These are phyloP conservation scores for Cardamine resedifolia DNA, from an alignment of 345 rosid species.

Conservation along the genomic window DNA sequence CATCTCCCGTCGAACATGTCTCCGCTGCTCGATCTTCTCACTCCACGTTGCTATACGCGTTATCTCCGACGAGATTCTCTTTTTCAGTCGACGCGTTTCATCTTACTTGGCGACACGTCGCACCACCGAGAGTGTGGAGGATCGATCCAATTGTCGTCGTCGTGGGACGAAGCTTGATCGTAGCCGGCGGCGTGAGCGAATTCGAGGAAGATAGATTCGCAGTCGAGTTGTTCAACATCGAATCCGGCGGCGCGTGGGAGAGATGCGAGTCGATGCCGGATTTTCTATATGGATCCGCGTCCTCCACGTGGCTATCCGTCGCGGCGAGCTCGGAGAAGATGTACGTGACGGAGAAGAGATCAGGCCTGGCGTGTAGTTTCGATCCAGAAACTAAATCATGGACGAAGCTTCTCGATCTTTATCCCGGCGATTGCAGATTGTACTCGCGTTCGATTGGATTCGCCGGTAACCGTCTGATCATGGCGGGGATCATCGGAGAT, in stretches of 20 bases:
- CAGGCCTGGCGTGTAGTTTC: constrained; percentile 51
- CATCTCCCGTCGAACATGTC: constrained; percentile 25
- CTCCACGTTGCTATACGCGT: constrained; percentile 56
- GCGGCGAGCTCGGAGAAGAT: constrained; percentile 42
- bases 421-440: constrained; percentile 28
- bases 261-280: constrained; percentile 60
- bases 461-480: constrained; percentile 40
- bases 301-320: constrained; percentile 64
- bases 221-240: constrained; percentile 56
- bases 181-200: constrained; percentile 66
- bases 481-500: constrained; percentile 48
- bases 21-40: constrained; percentile 57
- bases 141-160: constrained; percentile 66
- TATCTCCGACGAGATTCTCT: constrained; percentile 55
- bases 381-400: constrained; percentile 53
- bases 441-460: constrained; percentile 43
- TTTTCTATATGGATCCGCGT: constrained; percentile 47
- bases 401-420: constrained; percentile 51
- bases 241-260: constrained; percentile 45
- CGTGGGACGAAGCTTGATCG: constrained; percentile 45
- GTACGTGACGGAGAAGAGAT: constrained; percentile 53
- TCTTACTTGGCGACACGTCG: constrained; percentile 60
- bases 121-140: constrained; percentile 58
- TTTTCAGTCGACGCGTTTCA: constrained; percentile 76
- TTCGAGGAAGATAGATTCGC: constrained; percentile 76